phyloP scores from a whole-genome alignment of 2,329 filamentous ascomycete species.

The Myrmaecium sp. region DNA sequence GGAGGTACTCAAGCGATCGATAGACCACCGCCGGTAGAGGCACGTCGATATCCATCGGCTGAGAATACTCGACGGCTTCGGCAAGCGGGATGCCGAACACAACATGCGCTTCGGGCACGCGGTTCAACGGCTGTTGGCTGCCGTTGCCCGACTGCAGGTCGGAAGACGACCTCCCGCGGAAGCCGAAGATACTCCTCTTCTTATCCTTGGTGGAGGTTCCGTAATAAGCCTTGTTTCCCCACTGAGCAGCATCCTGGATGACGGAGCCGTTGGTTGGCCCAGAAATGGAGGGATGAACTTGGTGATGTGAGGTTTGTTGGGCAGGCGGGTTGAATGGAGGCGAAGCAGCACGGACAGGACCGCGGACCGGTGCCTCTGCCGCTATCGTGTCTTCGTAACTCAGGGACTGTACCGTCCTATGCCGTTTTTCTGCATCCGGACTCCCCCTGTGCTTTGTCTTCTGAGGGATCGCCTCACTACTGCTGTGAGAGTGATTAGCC shows the following conservation, averaged over 20 bases:
- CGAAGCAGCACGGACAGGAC: slow-evolving; percentile 20
- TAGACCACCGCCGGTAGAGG: slow-evolving; percentile 85
- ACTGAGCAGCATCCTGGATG: slow-evolving; percentile 67
- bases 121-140: slow-evolving; percentile 1
- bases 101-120: slow-evolving; percentile 9
- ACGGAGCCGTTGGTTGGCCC: slow-evolving; percentile 68
- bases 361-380: slow-evolving; percentile 38
- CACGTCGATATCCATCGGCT: slow-evolving; percentile 54
- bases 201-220: slow-evolving; percentile 55
- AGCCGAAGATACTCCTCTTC: slow-evolving; percentile 55
- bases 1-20: slow-evolving; percentile 84
- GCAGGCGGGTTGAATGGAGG: slow-evolving; percentile 17
- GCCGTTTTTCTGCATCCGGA: slow-evolving; percentile 11
- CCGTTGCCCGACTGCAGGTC: slow-evolving; percentile 35
- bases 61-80: slow-evolving; percentile 71
- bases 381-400: slow-evolving; percentile 41
- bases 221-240: slow-evolving; percentile 57
- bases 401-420: slow-evolving; percentile 25
- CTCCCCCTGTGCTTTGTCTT: slow-evolving; percentile 23
- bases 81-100: slow-evolving; percentile 70
- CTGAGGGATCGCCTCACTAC: slow-evolving; percentile 12
- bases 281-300: slow-evolving; percentile 44
- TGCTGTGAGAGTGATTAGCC: slow-evolving; percentile 9
- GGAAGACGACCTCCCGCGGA: slow-evolving; percentile 52
- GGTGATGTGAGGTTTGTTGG: slow-evolving; percentile 19